Conservation (phyloP, 495 filamentous ascomycete genomes). For the Aspergillus cavernicola region DNA sequence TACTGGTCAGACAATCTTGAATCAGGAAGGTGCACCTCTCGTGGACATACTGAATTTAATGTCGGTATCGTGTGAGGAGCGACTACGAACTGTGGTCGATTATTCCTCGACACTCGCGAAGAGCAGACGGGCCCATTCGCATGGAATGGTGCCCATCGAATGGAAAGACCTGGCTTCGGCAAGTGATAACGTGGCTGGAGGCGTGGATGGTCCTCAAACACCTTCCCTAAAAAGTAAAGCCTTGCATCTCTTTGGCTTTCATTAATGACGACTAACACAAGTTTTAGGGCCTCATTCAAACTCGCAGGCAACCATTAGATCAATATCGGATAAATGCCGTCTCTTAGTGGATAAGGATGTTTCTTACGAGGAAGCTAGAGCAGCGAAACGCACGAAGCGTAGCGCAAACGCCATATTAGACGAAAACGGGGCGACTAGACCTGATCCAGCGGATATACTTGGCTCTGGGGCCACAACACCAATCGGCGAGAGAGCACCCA, state of each 20-base stretch:
- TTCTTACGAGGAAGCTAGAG: conserved; percentile 49
- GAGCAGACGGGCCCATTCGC: conserved; percentile 64
- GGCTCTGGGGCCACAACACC: conserved; percentile 43
- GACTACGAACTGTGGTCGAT: conserved; percentile 63
- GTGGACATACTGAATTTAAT: conserved; percentile 73
- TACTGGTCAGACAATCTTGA: conserved; percentile 57
- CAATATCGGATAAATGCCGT: conserved; percentile 33
- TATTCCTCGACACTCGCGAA: conserved; percentile 63
- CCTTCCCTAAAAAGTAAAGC: conserved; percentile 61
- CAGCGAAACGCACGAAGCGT: conserved; percentile 47
- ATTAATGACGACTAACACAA: conserved; percentile 4
- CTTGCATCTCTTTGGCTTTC: neutral
- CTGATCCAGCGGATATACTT: conserved; percentile 36
- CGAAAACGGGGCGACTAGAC: conserved; percentile 28
- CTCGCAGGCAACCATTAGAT: conserved; percentile 18
- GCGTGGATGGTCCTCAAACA: conserved; percentile 37
- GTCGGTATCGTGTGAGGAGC: conserved; percentile 70
- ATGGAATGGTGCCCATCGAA: conserved; percentile 65
- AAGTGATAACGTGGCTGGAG: conserved; percentile 28
- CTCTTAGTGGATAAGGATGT: conserved; percentile 32
- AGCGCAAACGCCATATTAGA: conserved; percentile 40
- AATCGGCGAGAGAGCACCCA: conserved; percentile 40
- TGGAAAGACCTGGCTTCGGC: conserved; percentile 63
- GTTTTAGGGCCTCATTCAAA: conserved; percentile 34
- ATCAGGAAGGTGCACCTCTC: conserved; percentile 61